Conservation (phyloP, 1,284 basidiomycete species). For the Trichosporon faecale region DNA sequence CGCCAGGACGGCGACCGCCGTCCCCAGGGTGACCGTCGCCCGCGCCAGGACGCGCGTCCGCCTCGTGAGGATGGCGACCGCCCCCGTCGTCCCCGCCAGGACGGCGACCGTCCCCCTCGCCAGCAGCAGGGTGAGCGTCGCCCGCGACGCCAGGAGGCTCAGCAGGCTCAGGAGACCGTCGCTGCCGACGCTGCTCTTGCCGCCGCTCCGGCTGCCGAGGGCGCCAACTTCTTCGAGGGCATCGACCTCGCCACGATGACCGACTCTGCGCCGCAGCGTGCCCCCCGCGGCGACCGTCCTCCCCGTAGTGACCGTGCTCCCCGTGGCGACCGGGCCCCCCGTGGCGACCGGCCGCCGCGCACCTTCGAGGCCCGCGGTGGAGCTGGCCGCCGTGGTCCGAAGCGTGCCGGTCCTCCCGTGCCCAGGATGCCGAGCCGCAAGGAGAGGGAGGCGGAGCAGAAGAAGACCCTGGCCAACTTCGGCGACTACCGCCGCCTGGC, state of each 20-base stretch:
- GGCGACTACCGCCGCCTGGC: background rate
- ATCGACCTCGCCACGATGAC: background rate
- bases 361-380: background rate
- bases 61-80: background rate
- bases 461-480: background rate
- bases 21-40: background rate
- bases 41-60: background rate
- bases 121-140: background rate
- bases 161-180: background rate
- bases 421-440: too few species aligned
- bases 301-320: background rate
- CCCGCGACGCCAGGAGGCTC: background rate
- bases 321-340: background rate
- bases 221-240: background rate
- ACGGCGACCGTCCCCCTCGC: background rate
- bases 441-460: too few species aligned
- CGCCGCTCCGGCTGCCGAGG: background rate
- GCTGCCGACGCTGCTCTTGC: background rate
- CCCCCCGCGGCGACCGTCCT: background rate
- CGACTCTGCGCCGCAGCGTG: background rate
- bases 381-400: too few species aligned
- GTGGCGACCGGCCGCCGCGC: conserved; percentile 1
- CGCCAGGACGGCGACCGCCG: background rate
- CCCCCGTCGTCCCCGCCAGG: background rate
- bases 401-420: background rate